Conservation (phyloP, 352 stramenopile species). For the Pythium graminicola region DNA sequence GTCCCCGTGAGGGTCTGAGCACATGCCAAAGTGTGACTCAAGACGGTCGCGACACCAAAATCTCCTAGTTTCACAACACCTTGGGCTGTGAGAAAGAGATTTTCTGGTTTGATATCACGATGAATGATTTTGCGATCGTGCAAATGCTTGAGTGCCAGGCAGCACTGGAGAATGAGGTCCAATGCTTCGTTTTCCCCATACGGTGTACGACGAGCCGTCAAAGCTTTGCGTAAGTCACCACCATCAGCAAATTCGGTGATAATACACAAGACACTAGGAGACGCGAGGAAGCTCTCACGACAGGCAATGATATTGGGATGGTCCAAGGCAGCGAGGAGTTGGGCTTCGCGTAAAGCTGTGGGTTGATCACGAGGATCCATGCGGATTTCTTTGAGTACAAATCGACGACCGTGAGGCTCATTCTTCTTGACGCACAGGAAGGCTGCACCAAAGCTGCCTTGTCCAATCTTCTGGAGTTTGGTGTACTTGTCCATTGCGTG, state of each 20-base stretch:
- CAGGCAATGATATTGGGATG: slow-evolving; percentile 83
- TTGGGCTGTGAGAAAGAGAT: slow-evolving; percentile 90
- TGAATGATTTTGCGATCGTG: slow-evolving; percentile 91
- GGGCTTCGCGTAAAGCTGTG: slow-evolving; percentile 54
- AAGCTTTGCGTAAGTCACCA: slow-evolving; percentile 55
- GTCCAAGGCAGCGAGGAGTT: slow-evolving; percentile 57
- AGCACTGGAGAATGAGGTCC: slow-evolving; percentile 78
- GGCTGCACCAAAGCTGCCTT: slow-evolving; percentile 64
- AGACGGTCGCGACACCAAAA: slow-evolving; percentile 60
- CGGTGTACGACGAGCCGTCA: slow-evolving; percentile 24
- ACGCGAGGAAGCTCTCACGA: slow-evolving; percentile 62
- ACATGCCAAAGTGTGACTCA: slow-evolving; percentile 78
- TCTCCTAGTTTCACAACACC: slow-evolving; percentile 89
- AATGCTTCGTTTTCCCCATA: slow-evolving; percentile 42
- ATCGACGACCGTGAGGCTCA: slow-evolving; percentile 33
- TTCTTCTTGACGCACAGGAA: slow-evolving; percentile 52
- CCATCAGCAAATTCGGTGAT: slow-evolving; percentile 80
- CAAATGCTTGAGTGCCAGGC: slow-evolving; percentile 78
- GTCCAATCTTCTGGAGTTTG: slow-evolving; percentile 67
- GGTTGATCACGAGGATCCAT: slow-evolving; percentile 59
- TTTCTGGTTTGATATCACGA: slow-evolving; percentile 91
- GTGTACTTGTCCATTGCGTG: slow-evolving; percentile 82
- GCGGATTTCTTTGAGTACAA: slow-evolving; percentile 71
- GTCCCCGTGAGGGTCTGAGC: slow-evolving; percentile 91
- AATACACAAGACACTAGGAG: slow-evolving; percentile 58